Percentiles rank a stretch among this genome's conserved stretches.
These are phyloP conservation scores for Schizosaccharomyces pombe DNA, from an alignment of 805 yeast species.

Conservation along the genomic window ASM294v3 CU329670.1:3821001-3821500, in stretches of 20 bases:
- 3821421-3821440: too few species aligned
- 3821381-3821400: not conserved
- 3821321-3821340: too few species aligned
- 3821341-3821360: too few species aligned
- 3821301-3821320: too few species aligned
- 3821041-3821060: not conserved
- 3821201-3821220: conserved; percentile 30
- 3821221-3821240: conserved; percentile 74
- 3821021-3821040: not conserved
- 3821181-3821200: conserved; percentile 18
- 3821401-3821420: too few species aligned
- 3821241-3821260: conserved; percentile 28
- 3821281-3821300: too few species aligned
- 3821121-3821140: too few species aligned
- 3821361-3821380: not conserved
- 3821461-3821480: too few species aligned
- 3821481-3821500: too few species aligned
- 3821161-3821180: not conserved
- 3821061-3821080: not conserved
- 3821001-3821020: conserved; percentile 16
- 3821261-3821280: too few species aligned
- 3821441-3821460: too few species aligned
- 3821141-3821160: not conserved
- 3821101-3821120: too few species aligned
- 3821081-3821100: not conserved